Evolutionary conservation across 768 basidiomycete species (phyloP).

Genomic region (Leccinum olivaceopallidum): DNA sequence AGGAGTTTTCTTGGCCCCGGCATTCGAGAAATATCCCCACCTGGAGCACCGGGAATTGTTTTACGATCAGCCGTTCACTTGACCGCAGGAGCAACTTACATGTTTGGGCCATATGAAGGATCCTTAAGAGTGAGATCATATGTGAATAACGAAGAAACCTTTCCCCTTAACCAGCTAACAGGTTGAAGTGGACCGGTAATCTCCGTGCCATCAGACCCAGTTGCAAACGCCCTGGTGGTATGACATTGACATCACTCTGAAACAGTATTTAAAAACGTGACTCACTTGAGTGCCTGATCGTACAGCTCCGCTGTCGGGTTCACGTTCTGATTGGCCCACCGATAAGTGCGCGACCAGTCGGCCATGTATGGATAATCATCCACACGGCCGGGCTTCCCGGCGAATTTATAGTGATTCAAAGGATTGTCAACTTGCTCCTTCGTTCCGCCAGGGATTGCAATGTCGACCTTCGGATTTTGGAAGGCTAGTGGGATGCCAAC

Average conservation of each 20-base stretch:
- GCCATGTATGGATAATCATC: background rate
- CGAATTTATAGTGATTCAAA: slow-evolving; percentile 16
- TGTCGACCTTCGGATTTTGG: background rate
- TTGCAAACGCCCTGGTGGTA: slow-evolving; percentile 9
- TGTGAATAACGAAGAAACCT: slow-evolving; percentile 16
- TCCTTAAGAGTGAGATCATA: slow-evolving; percentile 14
- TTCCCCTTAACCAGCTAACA: slow-evolving; percentile 18
- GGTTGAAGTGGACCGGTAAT: background rate
- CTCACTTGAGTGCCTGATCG: slow-evolving; percentile 15
- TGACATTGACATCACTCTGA: background rate
- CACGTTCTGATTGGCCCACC: slow-evolving; percentile 7
- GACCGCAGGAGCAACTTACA: slow-evolving; percentile 9
- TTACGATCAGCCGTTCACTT: too few relatives aligned
- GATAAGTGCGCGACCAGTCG: slow-evolving; percentile 15
- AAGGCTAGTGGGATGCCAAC: slow-evolving; percentile 10
- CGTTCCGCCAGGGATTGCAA: background rate
- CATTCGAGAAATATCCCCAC: too few relatives aligned
- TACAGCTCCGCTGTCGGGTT: slow-evolving; percentile 15
- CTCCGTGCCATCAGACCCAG: background rate
- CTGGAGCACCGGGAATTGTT: too few relatives aligned
- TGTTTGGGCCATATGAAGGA: slow-evolving; percentile 15
- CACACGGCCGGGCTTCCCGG: background rate
- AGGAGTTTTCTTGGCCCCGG: too few relatives aligned
- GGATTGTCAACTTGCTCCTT: slow-evolving; percentile 5
- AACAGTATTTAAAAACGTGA: background rate